These are phyloP conservation scores for Yamagishiella unicocca DNA, from an alignment of 139 green algal species.

Conservation along the genomic window DNA sequence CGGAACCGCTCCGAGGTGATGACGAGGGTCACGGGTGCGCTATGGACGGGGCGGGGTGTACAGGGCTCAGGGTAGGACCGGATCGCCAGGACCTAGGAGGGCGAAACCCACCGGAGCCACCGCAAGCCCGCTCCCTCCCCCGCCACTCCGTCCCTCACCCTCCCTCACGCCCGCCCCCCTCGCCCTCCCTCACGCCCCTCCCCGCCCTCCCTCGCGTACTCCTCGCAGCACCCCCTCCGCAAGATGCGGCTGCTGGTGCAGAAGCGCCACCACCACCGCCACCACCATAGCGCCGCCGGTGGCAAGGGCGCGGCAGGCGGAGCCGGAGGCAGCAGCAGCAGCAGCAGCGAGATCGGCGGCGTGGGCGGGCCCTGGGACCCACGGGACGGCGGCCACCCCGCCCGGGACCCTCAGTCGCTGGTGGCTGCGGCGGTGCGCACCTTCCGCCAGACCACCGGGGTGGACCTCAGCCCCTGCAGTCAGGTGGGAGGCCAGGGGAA, in stretches of 20 bases:
- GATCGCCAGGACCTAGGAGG: too few relatives aligned
- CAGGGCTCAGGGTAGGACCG: too few relatives aligned
- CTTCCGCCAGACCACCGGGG: conserved; percentile 60
- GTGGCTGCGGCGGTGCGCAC: conserved; percentile 64
- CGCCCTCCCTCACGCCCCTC: too few relatives aligned
- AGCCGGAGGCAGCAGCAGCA: conserved; percentile 49
- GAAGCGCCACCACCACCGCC: conserved; percentile 48
- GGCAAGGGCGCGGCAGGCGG: conserved; percentile 56
- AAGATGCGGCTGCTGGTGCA: conserved; percentile 64
- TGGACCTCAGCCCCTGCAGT: conserved; percentile 63
- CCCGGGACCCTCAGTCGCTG: conserved; percentile 52
- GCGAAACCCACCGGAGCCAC: too few relatives aligned
- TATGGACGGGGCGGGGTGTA: too few relatives aligned
- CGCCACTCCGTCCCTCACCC: too few relatives aligned
- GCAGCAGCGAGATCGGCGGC: conserved; percentile 38
- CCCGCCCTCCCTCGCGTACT: conserved; percentile 6
- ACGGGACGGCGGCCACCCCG: conserved; percentile 65
- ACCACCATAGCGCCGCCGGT: conserved; percentile 16
- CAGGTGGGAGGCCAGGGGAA: conserved; percentile 40
- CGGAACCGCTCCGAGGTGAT: too few relatives aligned
- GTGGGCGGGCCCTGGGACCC: conserved; percentile 62
- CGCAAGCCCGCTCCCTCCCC: too few relatives aligned
- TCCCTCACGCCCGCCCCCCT: too few relatives aligned
- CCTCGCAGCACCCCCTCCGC: conserved; percentile 51
- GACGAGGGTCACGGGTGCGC: too few relatives aligned